phyloP scores from a whole-genome alignment of 495 filamentous ascomycete genomes.

The Penicillium flavigenum region DNA sequence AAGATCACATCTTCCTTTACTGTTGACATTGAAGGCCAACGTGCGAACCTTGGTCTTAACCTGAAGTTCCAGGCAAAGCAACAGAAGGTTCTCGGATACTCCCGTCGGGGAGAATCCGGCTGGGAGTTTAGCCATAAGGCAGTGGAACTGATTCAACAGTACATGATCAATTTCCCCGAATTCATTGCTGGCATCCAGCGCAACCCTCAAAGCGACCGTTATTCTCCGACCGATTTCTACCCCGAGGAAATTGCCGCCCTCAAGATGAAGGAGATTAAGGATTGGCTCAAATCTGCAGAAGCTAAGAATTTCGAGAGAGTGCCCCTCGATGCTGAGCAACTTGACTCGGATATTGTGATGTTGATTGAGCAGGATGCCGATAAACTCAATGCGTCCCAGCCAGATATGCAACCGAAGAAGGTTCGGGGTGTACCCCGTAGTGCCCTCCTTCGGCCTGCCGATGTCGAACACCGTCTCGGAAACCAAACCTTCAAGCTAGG shows the following conservation, averaged over 20 bases:
- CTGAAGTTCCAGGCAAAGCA: slow-evolving; percentile 95
- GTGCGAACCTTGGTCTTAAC: slow-evolving; percentile 89
- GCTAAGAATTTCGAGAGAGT: slow-evolving; percentile 89
- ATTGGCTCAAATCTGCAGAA: slow-evolving; percentile 88
- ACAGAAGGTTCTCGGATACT: slow-evolving; percentile 94
- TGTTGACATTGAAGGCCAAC: slow-evolving; percentile 72
- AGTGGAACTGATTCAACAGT: slow-evolving; percentile 72
- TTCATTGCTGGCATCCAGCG: slow-evolving; percentile 85
- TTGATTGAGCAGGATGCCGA: slow-evolving; percentile 78
- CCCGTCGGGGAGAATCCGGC: slow-evolving; percentile 74
- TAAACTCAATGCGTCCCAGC: slow-evolving; percentile 46
- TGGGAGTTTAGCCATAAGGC: slow-evolving; percentile 96
- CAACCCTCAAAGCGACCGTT: slow-evolving; percentile 70
- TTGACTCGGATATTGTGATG: slow-evolving; percentile 86
- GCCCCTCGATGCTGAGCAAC: slow-evolving; percentile 89
- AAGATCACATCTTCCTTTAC: slow-evolving; percentile 94
- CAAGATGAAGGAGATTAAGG: slow-evolving; percentile 76
- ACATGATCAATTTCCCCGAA: slow-evolving; percentile 92
- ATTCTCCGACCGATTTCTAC: slow-evolving; percentile 86
- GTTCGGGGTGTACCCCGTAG: slow-evolving; percentile 76
- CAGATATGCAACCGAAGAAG: slow-evolving; percentile 55
- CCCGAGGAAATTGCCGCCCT: slow-evolving; percentile 59
- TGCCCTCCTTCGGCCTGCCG: slow-evolving; percentile 83
- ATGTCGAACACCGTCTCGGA: slow-evolving; percentile 86
- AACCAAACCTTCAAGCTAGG: slow-evolving; percentile 83